Evolutionary conservation across 2,329 filamentous ascomycete species (phyloP).

Genomic region (Macroventuria anomochaeta): DNA sequence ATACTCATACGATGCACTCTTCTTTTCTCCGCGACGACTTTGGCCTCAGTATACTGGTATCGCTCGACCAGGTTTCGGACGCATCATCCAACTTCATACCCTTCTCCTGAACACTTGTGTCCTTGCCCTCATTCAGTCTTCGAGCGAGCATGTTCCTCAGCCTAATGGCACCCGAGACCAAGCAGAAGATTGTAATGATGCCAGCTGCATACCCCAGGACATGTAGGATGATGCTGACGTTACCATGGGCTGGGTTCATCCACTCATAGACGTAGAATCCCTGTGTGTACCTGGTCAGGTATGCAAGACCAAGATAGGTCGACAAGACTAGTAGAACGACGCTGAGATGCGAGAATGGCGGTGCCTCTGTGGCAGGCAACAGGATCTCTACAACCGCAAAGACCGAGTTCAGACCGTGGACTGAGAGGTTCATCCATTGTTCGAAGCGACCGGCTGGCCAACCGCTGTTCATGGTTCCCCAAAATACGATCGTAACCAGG

Average conservation of each 20-base stretch:
- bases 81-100: constrained; percentile 18
- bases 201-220: constrained; percentile 32
- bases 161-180: constrained; percentile 25
- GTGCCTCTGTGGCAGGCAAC: constrained; percentile 67
- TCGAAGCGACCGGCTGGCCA: constrained; percentile 52
- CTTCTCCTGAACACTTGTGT: constrained; percentile 17
- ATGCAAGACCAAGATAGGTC: constrained; percentile 74
- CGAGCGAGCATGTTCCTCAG: constrained; percentile 21
- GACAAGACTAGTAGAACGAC: constrained; percentile 71
- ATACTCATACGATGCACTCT: constrained; percentile 11
- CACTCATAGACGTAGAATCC: constrained; percentile 76
- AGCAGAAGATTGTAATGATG: constrained; percentile 27
- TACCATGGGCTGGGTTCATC: constrained; percentile 38
- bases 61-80: constrained; percentile 23
- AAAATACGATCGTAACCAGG: constrained; percentile 51
- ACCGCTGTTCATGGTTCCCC: constrained; percentile 45
- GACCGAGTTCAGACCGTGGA: constrained; percentile 75
- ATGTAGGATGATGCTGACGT: constrained; percentile 29
- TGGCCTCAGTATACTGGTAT: constrained; percentile 16
- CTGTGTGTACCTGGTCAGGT: constrained; percentile 70
- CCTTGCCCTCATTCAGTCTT: constrained; percentile 7
- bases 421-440: constrained; percentile 67
- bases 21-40: constrained; percentile 1
- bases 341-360: constrained; percentile 67
- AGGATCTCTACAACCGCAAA: constrained; percentile 78